phyloP scores from a whole-genome alignment of 768 basidiomycete species.

The Psilocybe sp. region DNA sequence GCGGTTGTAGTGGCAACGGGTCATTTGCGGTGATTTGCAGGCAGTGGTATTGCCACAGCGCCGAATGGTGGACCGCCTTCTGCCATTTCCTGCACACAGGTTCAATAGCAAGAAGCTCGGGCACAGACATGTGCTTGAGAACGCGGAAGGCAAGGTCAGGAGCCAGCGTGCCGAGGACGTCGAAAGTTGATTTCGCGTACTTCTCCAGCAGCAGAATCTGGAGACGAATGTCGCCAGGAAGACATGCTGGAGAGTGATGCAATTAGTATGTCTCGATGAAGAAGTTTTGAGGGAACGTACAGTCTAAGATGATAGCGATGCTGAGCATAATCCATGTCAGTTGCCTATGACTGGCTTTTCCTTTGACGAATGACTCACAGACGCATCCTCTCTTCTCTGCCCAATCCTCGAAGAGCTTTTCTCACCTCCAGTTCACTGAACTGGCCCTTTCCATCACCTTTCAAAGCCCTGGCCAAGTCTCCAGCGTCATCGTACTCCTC shows the following conservation, averaged over 20 bases:
- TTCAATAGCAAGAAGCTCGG: slow-evolving; percentile 60
- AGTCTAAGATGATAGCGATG: slow-evolving; percentile 63
- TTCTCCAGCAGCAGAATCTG: slow-evolving; percentile 85
- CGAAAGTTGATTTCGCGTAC: slow-evolving; percentile 79
- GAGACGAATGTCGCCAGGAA: slow-evolving; percentile 81
- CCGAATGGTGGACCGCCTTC: slow-evolving; percentile 53
- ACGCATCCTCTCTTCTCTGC: slow-evolving; percentile 68
- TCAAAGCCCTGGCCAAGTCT: slow-evolving; percentile 42
- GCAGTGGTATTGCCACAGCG: slow-evolving; percentile 77
- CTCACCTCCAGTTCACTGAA: slow-evolving; percentile 73
- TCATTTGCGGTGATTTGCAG: slow-evolving; percentile 70
- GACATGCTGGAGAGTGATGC: slow-evolving; percentile 46
- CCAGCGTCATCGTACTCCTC: slow-evolving; percentile 42
- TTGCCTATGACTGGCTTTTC: too few relatives aligned
- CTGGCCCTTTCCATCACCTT: slow-evolving; percentile 53
- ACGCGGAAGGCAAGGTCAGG: slow-evolving; percentile 65
- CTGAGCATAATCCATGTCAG: slow-evolving; percentile 24
- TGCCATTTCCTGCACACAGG: slow-evolving; percentile 49
- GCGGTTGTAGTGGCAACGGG: slow-evolving; percentile 62
- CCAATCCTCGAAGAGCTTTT: slow-evolving; percentile 58
- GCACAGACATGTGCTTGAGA: slow-evolving; percentile 50
- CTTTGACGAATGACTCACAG: too few relatives aligned
- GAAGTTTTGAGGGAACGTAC: slow-evolving; percentile 26
- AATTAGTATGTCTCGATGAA: slow-evolving; percentile 3
- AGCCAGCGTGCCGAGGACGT: slow-evolving; percentile 71